These are phyloP conservation scores for Lenwebbia sp. DNA, from an alignment of 345 rosid genomes.

Conservation along the genomic window DNA sequence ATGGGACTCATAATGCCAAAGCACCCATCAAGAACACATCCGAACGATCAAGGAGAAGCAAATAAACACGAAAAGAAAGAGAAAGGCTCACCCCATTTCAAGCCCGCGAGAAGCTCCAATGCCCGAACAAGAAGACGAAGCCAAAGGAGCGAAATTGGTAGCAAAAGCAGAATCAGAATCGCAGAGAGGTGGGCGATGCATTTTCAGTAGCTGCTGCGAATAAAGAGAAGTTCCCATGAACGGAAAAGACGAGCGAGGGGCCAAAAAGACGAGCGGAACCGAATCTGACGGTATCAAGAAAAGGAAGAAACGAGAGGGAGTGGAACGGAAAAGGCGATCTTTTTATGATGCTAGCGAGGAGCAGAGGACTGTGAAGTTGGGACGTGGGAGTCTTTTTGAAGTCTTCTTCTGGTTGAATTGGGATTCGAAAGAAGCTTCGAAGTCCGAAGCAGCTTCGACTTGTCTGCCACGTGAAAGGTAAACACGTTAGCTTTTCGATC, in stretches of 20 bases:
- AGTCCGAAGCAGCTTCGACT: not conserved
- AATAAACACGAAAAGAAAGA: not conserved
- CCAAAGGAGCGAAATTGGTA: not conserved
- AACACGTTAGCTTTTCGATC: not conserved
- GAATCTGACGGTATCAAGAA: not conserved
- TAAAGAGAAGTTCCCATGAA: not conserved
- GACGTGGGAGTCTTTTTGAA: not conserved
- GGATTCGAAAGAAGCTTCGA: not conserved
- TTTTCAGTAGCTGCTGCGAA: not conserved
- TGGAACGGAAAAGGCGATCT: not conserved
- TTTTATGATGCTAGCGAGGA: not conserved
- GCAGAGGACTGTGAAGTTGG: not conserved
- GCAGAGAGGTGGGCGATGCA: not conserved
- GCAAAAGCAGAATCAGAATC: slow-evolving; percentile 4
- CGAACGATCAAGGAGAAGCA: not conserved
- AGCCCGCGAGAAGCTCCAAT: slow-evolving; percentile 3
- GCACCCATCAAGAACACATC: not conserved
- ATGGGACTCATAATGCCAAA: not conserved
- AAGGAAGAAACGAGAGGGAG: not conserved
- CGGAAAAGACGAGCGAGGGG: not conserved
- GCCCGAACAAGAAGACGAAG: slow-evolving; percentile 1
- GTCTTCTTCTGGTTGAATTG: not conserved
- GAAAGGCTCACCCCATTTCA: not conserved
- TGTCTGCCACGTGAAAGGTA: slow-evolving; percentile 56
- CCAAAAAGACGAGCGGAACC: not conserved